Percentiles rank a stretch among this genome's conserved stretches.
These are phyloP conservation scores for Pelagophyceae sp. DNA, from an alignment of 352 stramenopile genomes.

Conservation along the genomic window DNA sequence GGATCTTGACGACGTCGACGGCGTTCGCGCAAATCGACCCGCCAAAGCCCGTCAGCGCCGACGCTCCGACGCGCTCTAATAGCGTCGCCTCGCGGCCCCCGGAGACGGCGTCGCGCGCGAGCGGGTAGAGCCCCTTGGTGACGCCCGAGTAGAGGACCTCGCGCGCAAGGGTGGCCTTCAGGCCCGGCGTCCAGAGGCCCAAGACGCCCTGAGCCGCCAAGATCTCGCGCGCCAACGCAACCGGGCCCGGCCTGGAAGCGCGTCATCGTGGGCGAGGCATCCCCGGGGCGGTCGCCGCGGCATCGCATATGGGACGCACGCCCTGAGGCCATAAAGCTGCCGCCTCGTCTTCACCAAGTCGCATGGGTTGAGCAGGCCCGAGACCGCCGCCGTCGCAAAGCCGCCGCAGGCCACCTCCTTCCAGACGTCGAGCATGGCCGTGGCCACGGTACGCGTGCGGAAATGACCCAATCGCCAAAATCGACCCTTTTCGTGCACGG, in stretches of 20 bases:
- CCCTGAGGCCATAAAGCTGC: neutral
- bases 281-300: no score
- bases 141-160: neutral
- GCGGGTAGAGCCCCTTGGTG: conserved; percentile 3
- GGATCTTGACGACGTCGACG: neutral
- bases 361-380: neutral
- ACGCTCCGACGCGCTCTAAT: neutral
- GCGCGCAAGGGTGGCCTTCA: neutral
- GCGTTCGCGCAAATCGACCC: neutral
- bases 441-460: neutral
- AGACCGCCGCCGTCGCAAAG: neutral
- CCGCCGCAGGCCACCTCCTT: neutral
- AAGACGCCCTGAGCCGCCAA: neutral
- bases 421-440: neutral
- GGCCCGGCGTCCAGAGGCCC: conserved; percentile 3
- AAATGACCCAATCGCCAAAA: no score
- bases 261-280: no score
- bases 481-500: no score
- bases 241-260: neutral
- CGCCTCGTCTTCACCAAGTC: neutral
- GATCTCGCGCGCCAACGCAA: neutral
- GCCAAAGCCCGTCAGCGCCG: neutral
- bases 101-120: neutral
- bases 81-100: neutral
- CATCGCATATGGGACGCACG: no score